These are phyloP conservation scores for Aspergillus cavernicola DNA, from an alignment of 495 filamentous ascomycete species.

Conservation along the genomic window DNA sequence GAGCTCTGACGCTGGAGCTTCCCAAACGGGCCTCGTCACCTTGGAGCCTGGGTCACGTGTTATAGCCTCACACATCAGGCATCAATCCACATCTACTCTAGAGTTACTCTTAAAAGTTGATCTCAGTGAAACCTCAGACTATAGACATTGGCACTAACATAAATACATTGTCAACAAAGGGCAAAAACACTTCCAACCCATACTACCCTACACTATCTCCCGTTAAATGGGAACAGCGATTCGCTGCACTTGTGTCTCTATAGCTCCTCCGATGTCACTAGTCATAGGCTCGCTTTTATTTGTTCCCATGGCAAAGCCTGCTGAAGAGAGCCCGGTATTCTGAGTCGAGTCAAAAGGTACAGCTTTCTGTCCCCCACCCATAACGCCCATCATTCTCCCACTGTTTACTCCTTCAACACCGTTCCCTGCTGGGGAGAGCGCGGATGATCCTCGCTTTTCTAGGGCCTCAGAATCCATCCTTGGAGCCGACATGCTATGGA, in stretches of 20 bases:
- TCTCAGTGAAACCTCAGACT: background rate
- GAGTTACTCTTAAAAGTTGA: too few relatives aligned
- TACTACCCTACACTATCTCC: background rate
- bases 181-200: background rate
- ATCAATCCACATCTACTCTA: background rate
- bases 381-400: background rate
- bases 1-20: constrained; percentile 32
- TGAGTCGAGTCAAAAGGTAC: background rate
- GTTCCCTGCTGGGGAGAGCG: background rate
- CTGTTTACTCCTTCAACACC: background rate
- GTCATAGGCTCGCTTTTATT: background rate
- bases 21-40: constrained; percentile 38
- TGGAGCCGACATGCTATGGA: constrained; percentile 6
- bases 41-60: constrained; percentile 43
- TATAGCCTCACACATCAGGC: constrained; percentile 1
- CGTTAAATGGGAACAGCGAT: constrained; percentile 12
- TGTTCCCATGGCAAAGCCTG: background rate
- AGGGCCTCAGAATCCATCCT: constrained; percentile 4
- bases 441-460: background rate
- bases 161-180: background rate
- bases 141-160: background rate
- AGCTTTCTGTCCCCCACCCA: background rate
- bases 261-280: background rate
- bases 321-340: background rate
- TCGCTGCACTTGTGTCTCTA: constrained; percentile 6